Base-by-base conservation (phyloP, 148 eudicot genomes). In the Chenopodium album region DNA sequence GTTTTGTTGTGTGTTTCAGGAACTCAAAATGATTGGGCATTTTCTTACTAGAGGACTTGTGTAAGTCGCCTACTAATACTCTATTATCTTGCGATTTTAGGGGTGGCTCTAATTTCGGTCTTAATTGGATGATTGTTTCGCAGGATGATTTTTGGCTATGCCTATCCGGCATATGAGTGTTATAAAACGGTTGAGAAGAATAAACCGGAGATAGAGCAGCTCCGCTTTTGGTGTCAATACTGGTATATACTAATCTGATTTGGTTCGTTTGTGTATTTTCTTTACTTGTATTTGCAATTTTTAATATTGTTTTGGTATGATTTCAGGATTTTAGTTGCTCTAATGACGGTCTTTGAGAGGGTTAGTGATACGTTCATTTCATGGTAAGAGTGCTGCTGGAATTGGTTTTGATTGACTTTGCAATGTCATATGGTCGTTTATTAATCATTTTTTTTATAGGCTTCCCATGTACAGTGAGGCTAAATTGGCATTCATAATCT, bases 381-480 rank as follows among this genome's bases (percentile, higher is more conserved):
- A 83, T 96, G 99, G 99, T 94, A 90, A 62, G 78, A 12, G 60
- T 48, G 70, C 62, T 17, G 73, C 62, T 17, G 73, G 56, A 26
- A 63, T 60, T n/a, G 64, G 69, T 20, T 7, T 69, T 44, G n/a
- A 37, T 50, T 14, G 34, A 28, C 28, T 73, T 26, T 59, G 44
- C 52, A 68, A 22, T 79, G 74, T 77, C 14, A 56, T 46, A 28
- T 12, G 34, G 63, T 65, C 44, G 44, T 41, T 41, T 41, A 41
- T 5, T 41, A 41, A 5, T 41, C 44, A 59, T 82, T 28, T 76
- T 47, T 64, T 75, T 70, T 87, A 75, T 83, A 96, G 99, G 99
- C 82, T 96, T 78, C 99, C 99, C 16, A 91, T 96, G 98, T 96
- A 96, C 82, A 86, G 94, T 81, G 99, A 96, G 92, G 98, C 98